These are phyloP conservation scores for Chlorophyllum brunneum DNA, from an alignment of 768 basidiomycete genomes.

Conservation along the genomic window DNA sequence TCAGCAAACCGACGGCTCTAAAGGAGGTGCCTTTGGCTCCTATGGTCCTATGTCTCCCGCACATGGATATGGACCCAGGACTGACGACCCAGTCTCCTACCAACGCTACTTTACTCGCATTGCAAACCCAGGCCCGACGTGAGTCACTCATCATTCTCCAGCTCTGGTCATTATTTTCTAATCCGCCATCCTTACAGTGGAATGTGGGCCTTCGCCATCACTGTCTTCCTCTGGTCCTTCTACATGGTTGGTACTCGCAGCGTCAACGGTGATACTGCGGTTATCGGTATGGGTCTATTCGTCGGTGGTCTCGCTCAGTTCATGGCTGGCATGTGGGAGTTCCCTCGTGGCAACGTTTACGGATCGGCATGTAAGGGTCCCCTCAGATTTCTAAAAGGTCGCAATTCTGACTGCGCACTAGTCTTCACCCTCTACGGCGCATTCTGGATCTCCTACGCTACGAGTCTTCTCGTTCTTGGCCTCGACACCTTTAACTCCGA, in stretches of 20 bases:
- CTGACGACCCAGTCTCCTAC: slow-evolving; percentile 15
- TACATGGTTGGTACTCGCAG: slow-evolving; percentile 41
- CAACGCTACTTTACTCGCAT: slow-evolving; percentile 14
- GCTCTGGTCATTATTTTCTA: background rate
- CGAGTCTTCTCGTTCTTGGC: slow-evolving; percentile 49
- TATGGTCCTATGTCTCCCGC: slow-evolving; percentile 14
- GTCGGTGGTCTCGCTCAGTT: slow-evolving; percentile 62
- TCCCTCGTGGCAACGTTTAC: slow-evolving; percentile 44
- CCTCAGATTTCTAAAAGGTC: background rate
- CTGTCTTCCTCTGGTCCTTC: slow-evolving; percentile 56
- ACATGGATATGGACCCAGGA: slow-evolving; percentile 12
- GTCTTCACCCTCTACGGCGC: slow-evolving; percentile 60
- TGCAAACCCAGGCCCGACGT: slow-evolving; percentile 15
- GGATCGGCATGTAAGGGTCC: slow-evolving; percentile 44
- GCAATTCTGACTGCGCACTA: slow-evolving; percentile 18
- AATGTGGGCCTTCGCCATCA: slow-evolving; percentile 55
- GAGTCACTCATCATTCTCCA: background rate
- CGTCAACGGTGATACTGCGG: slow-evolving; percentile 39
- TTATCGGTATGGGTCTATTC: slow-evolving; percentile 61
- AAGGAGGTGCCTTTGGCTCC: slow-evolving; percentile 8
- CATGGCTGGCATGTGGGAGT: slow-evolving; percentile 65
- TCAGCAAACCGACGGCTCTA: background rate
- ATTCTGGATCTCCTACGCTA: slow-evolving; percentile 61
- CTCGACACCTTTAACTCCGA: slow-evolving; percentile 35
- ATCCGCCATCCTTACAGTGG: slow-evolving; percentile 30